Percentiles rank a stretch among this genome's conserved stretches.
Evolutionary conservation across 192 early-diverging fungal species (phyloP).

Genomic region (Coemansia nantahalensis): DNA sequence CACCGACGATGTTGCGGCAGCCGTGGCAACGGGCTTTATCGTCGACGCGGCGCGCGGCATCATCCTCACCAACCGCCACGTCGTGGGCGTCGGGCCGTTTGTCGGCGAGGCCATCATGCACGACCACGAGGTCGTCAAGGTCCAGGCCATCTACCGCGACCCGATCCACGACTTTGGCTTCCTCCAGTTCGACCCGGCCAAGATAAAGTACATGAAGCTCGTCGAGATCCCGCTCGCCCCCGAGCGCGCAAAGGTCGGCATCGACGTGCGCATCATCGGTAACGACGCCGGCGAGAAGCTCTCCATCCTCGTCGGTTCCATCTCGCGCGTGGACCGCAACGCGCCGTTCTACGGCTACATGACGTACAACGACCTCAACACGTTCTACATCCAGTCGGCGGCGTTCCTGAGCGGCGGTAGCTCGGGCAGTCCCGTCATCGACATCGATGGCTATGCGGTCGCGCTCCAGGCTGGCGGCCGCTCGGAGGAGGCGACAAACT

Average conservation of each 20-base stretch:
- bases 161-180: slow-evolving; percentile 85
- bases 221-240: slow-evolving; percentile 60
- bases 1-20: slow-evolving; percentile 70
- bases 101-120: slow-evolving; percentile 67
- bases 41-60: slow-evolving; percentile 71
- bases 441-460: slow-evolving; percentile 76
- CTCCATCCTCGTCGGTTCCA: slow-evolving; percentile 70
- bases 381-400: slow-evolving; percentile 78
- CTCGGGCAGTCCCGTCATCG: slow-evolving; percentile 74
- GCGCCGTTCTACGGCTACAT: slow-evolving; percentile 72
- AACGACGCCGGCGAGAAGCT: slow-evolving; percentile 82
- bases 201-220: slow-evolving; percentile 36
- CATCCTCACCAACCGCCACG: slow-evolving; percentile 76
- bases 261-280: slow-evolving; percentile 77
- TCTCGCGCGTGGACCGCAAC: slow-evolving; percentile 70
- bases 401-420: slow-evolving; percentile 75
- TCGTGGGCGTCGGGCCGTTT: slow-evolving; percentile 70
- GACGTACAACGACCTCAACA: slow-evolving; percentile 81
- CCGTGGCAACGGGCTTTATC: slow-evolving; percentile 71
- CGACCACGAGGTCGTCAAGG: slow-evolving; percentile 76
- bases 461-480: slow-evolving; percentile 69
- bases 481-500: slow-evolving; percentile 66
- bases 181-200: slow-evolving; percentile 67
- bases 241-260: slow-evolving; percentile 67
- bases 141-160: slow-evolving; percentile 73